Evolutionary conservation across 768 basidiomycete species (phyloP).

Genomic region (Royoungia palumana): DNA sequence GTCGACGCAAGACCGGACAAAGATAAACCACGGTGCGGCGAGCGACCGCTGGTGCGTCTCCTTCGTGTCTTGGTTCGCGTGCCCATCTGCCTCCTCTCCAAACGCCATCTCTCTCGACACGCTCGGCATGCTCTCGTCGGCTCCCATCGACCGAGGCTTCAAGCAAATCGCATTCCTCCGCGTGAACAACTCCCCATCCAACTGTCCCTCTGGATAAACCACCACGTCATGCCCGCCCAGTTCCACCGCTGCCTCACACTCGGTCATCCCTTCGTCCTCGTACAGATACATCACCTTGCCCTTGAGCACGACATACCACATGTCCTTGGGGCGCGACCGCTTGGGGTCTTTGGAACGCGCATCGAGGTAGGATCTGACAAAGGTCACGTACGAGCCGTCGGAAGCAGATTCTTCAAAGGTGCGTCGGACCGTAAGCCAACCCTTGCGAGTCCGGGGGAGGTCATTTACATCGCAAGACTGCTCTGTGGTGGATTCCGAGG

Average conservation of each 20-base stretch:
- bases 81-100: conserved; percentile 19
- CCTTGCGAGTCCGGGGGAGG: conserved; percentile 62
- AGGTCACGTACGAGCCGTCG: conserved; percentile 73
- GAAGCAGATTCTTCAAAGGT: conserved; percentile 65
- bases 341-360: conserved; percentile 83
- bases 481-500: conserved; percentile 25
- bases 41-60: conserved; percentile 48
- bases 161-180: conserved; percentile 87
- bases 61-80: conserved; percentile 38
- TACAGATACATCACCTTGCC: conserved; percentile 89
- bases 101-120: conserved; percentile 51
- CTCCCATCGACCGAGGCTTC: conserved; percentile 43
- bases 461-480: conserved; percentile 44
- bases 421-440: conserved; percentile 80
- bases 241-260: conserved; percentile 90
- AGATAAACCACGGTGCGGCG: conserved; percentile 87
- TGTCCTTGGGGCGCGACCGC: conserved; percentile 81
- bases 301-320: conserved; percentile 91
- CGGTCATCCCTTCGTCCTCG: conserved; percentile 87
- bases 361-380: conserved; percentile 78
- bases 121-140: conserved; percentile 43
- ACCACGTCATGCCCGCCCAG: conserved; percentile 73
- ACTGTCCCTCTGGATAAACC: conserved; percentile 68
- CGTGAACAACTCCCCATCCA: conserved; percentile 88
- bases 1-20: conserved; percentile 79